Evolutionary conservation across 73 alveolate genomes (phyloP), one percentile per base, ranked within the genome.

Genomic region (Paraurostyla sp.): DNA sequence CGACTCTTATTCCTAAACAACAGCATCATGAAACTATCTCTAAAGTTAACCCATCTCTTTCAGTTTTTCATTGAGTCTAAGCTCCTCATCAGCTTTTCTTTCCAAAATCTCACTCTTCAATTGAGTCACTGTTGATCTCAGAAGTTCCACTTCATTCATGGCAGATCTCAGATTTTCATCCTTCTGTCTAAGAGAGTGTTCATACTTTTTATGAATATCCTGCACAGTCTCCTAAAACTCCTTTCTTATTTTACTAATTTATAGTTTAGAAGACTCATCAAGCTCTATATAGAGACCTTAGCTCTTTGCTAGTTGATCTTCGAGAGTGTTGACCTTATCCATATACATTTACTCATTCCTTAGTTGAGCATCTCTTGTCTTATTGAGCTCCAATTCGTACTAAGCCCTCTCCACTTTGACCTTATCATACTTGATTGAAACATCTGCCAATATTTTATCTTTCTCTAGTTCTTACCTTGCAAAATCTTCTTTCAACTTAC

Each of bases 401-500:
- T 59, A 43, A 7, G 69, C 68, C 25, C 85, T 81, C 60, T 89
- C 94, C 0, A 56, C 38, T 27, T 30, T 49, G 76, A 63, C 29
- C 27, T 52, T 82, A 52, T 82, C 89, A 58, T 42, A 30, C 38
- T 58, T 89, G 33, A 82, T 43, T 30, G 58, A 27, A 18, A 89
- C 63, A 49, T 89, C 94, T 56, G 54, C 30, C 15, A 89, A 35
- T 0, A 29, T 33, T 46, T 82, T 89, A 32, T 81, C 60, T 18
- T 48, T 42, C 50, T 80, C 89, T 0, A 80, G 76, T 38, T 89
- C 94, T 42, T 62, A 38, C 38, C 65, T 57, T 6, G 89, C 88
- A 49, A 69, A 78, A 46, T 89, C 91, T 63, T 89, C 94, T 45
- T 89, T 89, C 23, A 89, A 33, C 49, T 65, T 89, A 0, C 60